Base-by-base conservation (phyloP, 495 filamentous ascomycete species). In the Delitschia confertaspora region DNA sequence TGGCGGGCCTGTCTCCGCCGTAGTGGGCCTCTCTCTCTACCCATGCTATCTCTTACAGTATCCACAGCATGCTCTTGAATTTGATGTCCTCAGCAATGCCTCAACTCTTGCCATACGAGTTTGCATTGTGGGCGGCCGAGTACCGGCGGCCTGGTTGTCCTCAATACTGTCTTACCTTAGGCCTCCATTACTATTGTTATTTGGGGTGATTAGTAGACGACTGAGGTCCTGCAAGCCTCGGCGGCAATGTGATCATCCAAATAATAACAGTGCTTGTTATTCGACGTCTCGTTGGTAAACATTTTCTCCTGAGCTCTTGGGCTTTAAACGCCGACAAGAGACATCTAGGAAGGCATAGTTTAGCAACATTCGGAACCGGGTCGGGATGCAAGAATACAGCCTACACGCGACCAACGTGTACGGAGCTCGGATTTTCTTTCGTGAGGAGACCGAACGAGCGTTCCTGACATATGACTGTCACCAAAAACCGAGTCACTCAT, bases 231-330 rank as follows among this genome's bases (percentile, higher is more conserved):
- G 52, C n/a, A 55, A 7, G 39, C 48, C 23, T 55, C 52, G 31
- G 52, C 46, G 5, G 47, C 52, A 10, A 47, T 49, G 38, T 49
- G 52, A 42, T 55, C 52, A 19, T 55, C 52, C 26, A 41, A 49
- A 37, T 46, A 55, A 26, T 51, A 44, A 33, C 52, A 55, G n/a
- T 42, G 35, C 23, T 22, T 30, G 3, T 34, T 42, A 23, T 38
- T 49, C 40, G 23, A 30, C 4, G 22, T 47, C 50, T 24, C 42
- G 38, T 23, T 34, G 41, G 42, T 47, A 55, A 4, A 47, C 47
- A 23, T 50, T 46, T 20, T 51, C 47, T 26, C 52, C 52, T n/a
- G 47, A 51, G 37, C 52, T 42, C 42, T 51, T 51, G 34, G 46
- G 48, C 41, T 51, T 51, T 9, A 42, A 51, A 36, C 42, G 41